Evolutionary conservation across 176 grass and related monocot genomes (phyloP).

Genomic region (Oryza meridionalis): DNA sequence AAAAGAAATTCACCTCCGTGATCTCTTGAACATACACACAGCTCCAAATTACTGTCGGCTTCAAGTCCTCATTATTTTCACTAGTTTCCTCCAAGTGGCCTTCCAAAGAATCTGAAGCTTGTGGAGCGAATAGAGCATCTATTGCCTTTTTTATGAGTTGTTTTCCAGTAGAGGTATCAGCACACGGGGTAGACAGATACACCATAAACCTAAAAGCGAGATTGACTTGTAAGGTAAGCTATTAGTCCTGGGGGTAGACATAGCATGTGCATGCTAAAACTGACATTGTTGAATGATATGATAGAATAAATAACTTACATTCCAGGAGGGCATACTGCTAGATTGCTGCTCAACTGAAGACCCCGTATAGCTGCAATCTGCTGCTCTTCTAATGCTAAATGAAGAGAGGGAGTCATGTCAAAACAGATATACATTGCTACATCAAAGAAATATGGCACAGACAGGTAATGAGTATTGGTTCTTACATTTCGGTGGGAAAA

Average conservation of each 20-base stretch:
- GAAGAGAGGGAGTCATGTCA: conserved; percentile 33
- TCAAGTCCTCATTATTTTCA: conserved; percentile 38
- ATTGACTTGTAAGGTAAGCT: conserved; percentile 22
- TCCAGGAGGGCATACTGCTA: conserved; percentile 84
- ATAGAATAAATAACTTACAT: conserved; percentile 36
- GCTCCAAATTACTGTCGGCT: conserved; percentile 74
- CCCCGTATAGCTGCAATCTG: conserved; percentile 66
- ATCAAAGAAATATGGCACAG: conserved; percentile 24
- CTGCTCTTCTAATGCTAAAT: conserved; percentile 71
- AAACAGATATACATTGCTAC: conserved; percentile 12
- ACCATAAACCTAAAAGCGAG: conserved; percentile 68
- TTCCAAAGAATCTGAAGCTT: conserved; percentile 45
- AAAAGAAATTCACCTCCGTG: conserved; percentile 61
- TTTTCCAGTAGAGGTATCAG: conserved; percentile 61
- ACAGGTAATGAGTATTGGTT: conserved; percentile 12
- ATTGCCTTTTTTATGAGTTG: conserved; percentile 70
- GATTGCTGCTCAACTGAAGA: conserved; percentile 89
- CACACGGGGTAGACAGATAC: conserved; percentile 78
- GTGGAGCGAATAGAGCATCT: conserved; percentile 65
- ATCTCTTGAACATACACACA: conserved; percentile 76
- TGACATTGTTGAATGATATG: conserved; percentile 7
- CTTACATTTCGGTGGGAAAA: conserved; percentile 96
- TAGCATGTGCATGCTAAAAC: conserved; percentile 30
- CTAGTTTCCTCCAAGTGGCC: conserved; percentile 32
- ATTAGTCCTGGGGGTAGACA: too few relatives aligned